Percentiles rank a stretch among this genome's conserved stretches.
phyloP scores from a whole-genome alignment of 805 yeast genomes.

The Jamesozyma lodderae region DNA sequence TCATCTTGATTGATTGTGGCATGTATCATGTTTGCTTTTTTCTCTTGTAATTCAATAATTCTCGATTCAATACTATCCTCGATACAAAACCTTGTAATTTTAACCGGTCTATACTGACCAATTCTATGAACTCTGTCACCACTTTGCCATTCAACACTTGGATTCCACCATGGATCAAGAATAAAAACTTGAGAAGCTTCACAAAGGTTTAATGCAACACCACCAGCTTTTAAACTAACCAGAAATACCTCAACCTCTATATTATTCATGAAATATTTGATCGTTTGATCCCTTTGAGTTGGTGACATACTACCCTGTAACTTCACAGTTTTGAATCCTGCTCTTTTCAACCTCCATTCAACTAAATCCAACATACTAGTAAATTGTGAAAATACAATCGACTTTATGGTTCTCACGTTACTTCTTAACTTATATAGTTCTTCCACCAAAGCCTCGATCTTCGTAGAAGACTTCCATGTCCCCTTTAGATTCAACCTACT shows the following conservation, averaged over 20 bases:
- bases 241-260: conserved; percentile 87
- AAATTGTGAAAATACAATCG: conserved; percentile 95
- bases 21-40: conserved; percentile 95
- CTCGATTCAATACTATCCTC: conserved; percentile 96
- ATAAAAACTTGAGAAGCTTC: conserved; percentile 96
- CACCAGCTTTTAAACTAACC: conserved; percentile 96
- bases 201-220: conserved; percentile 91
- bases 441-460: conserved; percentile 92
- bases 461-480: conserved; percentile 89
- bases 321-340: conserved; percentile 91
- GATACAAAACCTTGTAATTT: conserved; percentile 84
- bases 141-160: conserved; percentile 95
- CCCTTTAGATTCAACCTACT: conserved; percentile 83
- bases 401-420: conserved; percentile 80
- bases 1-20: conserved; percentile 94
- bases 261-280: conserved; percentile 84
- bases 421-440: conserved; percentile 81
- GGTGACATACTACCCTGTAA: conserved; percentile 97
- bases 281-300: conserved; percentile 83
- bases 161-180: conserved; percentile 99
- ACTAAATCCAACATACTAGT: conserved; percentile 93
- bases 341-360: conserved; percentile 90
- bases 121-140: conserved; percentile 98
- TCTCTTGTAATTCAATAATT: conserved; percentile 91
- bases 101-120: conserved; percentile 90